A percentile compares a stretch with the other conserved stretches of the same genome.
phyloP scores from a whole-genome alignment of 1,139 yeast genomes.

The Saccharomyces hybrid region DNA sequence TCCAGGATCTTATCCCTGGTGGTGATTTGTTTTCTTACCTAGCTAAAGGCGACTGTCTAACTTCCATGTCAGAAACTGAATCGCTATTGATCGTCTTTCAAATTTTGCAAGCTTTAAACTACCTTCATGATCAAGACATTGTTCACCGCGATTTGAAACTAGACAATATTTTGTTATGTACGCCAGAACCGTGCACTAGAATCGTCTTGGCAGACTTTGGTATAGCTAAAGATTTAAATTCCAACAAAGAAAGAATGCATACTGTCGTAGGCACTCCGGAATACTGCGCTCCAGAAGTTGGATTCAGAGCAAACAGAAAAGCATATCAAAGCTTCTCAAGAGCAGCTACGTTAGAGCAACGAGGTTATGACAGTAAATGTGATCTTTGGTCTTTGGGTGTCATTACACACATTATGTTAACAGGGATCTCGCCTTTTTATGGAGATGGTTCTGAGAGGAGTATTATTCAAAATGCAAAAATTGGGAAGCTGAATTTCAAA shows the following conservation, averaged over 20 bases:
- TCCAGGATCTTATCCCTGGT: conserved; percentile 49
- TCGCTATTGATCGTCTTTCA: conserved; percentile 49
- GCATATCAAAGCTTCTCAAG: conserved; percentile 23
- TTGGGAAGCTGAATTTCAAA: conserved; percentile 38
- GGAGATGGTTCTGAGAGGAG: conserved; percentile 34
- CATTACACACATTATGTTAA: conserved; percentile 45
- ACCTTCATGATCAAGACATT: conserved; percentile 43
- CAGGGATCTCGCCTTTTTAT: conserved; percentile 58
- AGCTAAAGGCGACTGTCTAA: conserved; percentile 36
- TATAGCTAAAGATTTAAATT: conserved; percentile 41
- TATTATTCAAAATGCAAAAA: conserved; percentile 35
- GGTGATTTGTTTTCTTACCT: conserved; percentile 62
- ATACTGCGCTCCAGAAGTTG: conserved; percentile 61
- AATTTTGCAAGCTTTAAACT: conserved; percentile 44
- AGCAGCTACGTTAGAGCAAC: conserved; percentile 24
- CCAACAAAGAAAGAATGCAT: conserved; percentile 36
- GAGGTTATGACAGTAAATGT: conserved; percentile 48
- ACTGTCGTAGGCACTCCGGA: conserved; percentile 63
- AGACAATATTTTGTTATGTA: conserved; percentile 48
- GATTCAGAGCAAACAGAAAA: conserved; percentile 32
- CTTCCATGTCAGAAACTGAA: conserved; percentile 46
- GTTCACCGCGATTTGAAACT: conserved; percentile 51
- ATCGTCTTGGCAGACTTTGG: conserved; percentile 62
- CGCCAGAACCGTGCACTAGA: conserved; percentile 45
- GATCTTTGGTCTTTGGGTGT: conserved; percentile 66